A percentile compares a stretch with the other conserved stretches of the same genome.
phyloP scores from a whole-genome alignment of 2,329 filamentous ascomycete species.

The Aspergillus pseudoterreus region DNA sequence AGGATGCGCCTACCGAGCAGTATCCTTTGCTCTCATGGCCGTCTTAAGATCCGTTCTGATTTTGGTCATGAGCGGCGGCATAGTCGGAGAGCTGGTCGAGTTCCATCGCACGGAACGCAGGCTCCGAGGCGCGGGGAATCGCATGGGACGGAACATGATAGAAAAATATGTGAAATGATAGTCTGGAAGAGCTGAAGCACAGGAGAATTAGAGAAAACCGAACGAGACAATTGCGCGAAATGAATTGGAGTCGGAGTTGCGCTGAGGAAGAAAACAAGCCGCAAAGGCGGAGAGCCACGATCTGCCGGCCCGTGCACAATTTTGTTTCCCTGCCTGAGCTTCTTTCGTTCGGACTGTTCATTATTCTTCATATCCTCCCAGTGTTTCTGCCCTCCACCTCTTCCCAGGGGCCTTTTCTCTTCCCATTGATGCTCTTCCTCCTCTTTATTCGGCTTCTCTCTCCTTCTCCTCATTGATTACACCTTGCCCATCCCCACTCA shows the following conservation, averaged over 20 bases:
- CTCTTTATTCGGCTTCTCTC: constrained; percentile 4
- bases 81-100: constrained; percentile 32
- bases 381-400: constrained; percentile 17
- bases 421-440: constrained; percentile 4
- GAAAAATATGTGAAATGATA: not conserved
- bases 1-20: constrained; percentile 32
- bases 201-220: not conserved
- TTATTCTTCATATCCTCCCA: constrained; percentile 7
- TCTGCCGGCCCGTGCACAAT: constrained; percentile 33
- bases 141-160: constrained; percentile 32
- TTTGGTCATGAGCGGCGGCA: constrained; percentile 43
- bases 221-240: not conserved
- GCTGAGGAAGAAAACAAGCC: constrained; percentile 1
- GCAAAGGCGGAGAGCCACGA: constrained; percentile 15
- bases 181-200: not conserved
- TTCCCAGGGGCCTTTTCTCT: constrained; percentile 18
- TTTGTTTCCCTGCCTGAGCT: constrained; percentile 24
- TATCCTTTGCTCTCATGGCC: constrained; percentile 50
- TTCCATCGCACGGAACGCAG: constrained; percentile 36
- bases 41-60: constrained; percentile 46
- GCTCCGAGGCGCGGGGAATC: constrained; percentile 25
- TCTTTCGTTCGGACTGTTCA: constrained; percentile 12
- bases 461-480: not conserved
- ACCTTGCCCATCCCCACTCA: constrained; percentile 9
- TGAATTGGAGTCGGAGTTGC: constrained; percentile 9